phyloP scores from a whole-genome alignment of 2,329 filamentous ascomycete genomes.

The Alternaria angustiovoidea region DNA sequence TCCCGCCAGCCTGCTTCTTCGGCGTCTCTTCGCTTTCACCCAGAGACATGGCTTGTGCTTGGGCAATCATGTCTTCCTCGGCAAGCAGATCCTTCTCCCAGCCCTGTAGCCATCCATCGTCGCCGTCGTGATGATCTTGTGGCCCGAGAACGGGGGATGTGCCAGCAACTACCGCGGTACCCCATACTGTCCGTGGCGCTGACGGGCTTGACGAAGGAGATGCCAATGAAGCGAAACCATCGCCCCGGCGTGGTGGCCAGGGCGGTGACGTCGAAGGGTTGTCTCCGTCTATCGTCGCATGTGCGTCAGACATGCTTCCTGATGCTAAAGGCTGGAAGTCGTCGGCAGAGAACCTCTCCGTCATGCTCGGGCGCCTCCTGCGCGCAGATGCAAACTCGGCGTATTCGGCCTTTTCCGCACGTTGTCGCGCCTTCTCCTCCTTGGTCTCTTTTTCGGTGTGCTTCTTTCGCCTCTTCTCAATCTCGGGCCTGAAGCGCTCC shows the following conservation, averaged over 20 bases:
- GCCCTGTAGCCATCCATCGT: conserved; percentile 88
- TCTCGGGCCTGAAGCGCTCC: conserved; percentile 77
- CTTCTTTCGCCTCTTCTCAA: conserved; percentile 76
- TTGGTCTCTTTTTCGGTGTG: conserved; percentile 84
- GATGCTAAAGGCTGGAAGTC: conserved; percentile 55
- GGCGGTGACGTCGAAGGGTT: conserved; percentile 57
- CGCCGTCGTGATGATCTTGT: conserved; percentile 52
- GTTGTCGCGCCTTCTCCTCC: conserved; percentile 84
- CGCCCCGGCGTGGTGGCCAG: conserved; percentile 62
- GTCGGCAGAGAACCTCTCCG: conserved; percentile 60
- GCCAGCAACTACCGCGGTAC: conserved; percentile 73
- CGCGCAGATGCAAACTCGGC: conserved; percentile 74
- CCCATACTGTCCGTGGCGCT: conserved; percentile 85
- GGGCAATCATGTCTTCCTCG: conserved; percentile 60
- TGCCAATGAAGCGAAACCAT: conserved; percentile 71
- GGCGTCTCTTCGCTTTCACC: conserved; percentile 36
- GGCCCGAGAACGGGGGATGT: conserved; percentile 64
- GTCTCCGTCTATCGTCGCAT: conserved; percentile 42
- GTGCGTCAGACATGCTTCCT: conserved; percentile 33
- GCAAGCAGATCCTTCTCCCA: conserved; percentile 82
- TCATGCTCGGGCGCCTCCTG: conserved; percentile 63
- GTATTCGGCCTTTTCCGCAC: conserved; percentile 81
- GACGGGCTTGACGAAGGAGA: conserved; percentile 84
- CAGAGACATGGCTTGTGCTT: conserved; percentile 54
- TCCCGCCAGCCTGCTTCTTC: conserved; percentile 54